Base-by-base conservation (phyloP, 108 stramenopile species). In the Nitzschia sp. region DNA sequence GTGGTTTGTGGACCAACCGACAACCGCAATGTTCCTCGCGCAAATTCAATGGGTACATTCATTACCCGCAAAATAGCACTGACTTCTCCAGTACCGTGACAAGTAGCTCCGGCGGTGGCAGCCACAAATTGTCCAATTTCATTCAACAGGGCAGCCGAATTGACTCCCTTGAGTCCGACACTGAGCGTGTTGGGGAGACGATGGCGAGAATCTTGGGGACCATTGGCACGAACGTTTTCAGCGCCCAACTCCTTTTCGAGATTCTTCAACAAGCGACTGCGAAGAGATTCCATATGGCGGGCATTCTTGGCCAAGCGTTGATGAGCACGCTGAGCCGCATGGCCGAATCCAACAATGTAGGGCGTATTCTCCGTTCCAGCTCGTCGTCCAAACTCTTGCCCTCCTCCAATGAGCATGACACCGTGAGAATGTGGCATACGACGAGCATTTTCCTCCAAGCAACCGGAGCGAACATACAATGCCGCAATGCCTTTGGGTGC, bases 321-420 rank as follows among this genome's bases (percentile, higher is more conserved):
- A 20, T 57, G 41, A 19, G 80, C 84, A 42, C 60, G 25, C 44
- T 84, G 74, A 20, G 90, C 87, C 5, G 97, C 95, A 24, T 65
- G 62, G 8, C 96, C 97, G 37, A 98, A 73, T 20, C 87, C 96
- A 25, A 92, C 94, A 38, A 96, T 91, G 55, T 95, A 90, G 5
- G 95, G 88, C 0, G 97, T 96, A 79, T 95, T 96, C 67, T 97
- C 97, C 3, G 98, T 98, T 14, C 98, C 98, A 34, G 87, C 96
- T 11, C 97, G 74, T 43, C 82, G 81, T 15, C 97, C 97, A 51
- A 79, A 73, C 71, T 97, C 97, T 78, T 85, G 83, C 17, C 78
- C 83, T 11, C 92, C 92, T 44, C 92, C 89, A 66, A 86, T 71
- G 50, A 87, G 60, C 55, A 87, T 40, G 11, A 92, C 76, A 63